Evolutionary conservation across 2,329 filamentous ascomycete species (phyloP), one percentile per base, ranked within the genome.

Genomic region (Alternaria viburni): DNA sequence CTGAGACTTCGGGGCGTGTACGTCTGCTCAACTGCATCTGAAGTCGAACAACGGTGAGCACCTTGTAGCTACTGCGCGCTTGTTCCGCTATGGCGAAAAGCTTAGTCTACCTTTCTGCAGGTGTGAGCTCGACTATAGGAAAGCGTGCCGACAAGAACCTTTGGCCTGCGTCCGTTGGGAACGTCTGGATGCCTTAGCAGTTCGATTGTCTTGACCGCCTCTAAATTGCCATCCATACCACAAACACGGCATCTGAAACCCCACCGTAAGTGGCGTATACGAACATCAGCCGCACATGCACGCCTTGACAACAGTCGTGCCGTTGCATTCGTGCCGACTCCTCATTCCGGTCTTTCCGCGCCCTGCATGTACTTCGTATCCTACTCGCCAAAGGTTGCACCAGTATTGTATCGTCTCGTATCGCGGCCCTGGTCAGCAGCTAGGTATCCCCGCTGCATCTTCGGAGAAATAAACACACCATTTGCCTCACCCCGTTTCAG

Each of bases 231-330:
- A 52, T 52, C 30, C 28, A 52, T 52, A 15, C 28, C 49, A 51
- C 49, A 51, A 36, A 51, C n/a, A 51, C 44, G 28, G 17, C 28
- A 51, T 51, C 28, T 36, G 49, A 32, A 51, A 51, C 49, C 49
- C 49, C 49, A 36, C 49, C 49, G 36, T 32, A 25, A 41, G 49
- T 59, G 60, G 63, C 60, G 57, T 52, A 26, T 44, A 60, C 46
- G 36, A 55, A 49, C 52, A 54, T 66, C 64, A 61, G 64, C 60
- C 61, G 61, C 64, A 61, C 43, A n/a, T 59, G 57, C 64, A 66
- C 26, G 63, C 63, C 63, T 62, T 55, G 43, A 59, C 52, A 43
- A 36, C 43, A 44, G 13, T 28, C 26, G 13, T 45, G 43, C 49
- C 13, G 49, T 25, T 52, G 49, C 49, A 52, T 52, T 52, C 28